A percentile compares a stretch with the other conserved stretches of the same genome.
Conservation (phyloP, 495 filamentous ascomycete species). For the Penicillium herquei region DNA sequence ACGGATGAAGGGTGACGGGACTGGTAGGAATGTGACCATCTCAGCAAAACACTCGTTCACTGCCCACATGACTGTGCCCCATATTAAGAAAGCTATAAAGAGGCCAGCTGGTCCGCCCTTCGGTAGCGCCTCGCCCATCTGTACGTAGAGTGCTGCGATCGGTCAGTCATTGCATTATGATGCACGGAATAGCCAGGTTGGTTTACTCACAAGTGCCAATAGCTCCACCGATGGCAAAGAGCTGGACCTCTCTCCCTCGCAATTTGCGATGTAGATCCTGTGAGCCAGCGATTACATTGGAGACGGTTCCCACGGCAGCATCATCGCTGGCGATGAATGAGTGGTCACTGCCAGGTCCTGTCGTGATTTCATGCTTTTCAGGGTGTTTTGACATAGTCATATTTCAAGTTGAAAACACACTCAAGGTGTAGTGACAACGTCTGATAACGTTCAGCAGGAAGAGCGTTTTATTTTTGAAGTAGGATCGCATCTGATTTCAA, state of each 20-base stretch:
- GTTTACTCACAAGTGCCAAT: slow-evolving; percentile 32
- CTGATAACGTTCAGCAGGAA: too few relatives aligned
- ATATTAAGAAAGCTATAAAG: slow-evolving; percentile 38
- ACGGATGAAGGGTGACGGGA: slow-evolving; percentile 52
- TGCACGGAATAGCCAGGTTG: neutral
- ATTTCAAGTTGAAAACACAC: too few relatives aligned
- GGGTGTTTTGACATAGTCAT: neutral
- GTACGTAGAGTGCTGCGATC: neutral
- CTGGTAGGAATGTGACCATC: slow-evolving; percentile 51
- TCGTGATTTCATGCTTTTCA: neutral
- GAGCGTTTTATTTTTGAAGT: too few relatives aligned
- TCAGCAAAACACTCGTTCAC: slow-evolving; percentile 42
- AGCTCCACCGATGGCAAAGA: slow-evolving; percentile 33
- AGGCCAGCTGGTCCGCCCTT: slow-evolving; percentile 55
- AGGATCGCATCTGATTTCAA: too few relatives aligned
- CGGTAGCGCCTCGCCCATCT: slow-evolving; percentile 22
- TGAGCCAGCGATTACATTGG: neutral
- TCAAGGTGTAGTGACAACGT: too few relatives aligned
- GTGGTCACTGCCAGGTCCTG: neutral
- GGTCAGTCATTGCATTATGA: neutral
- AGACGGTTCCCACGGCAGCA: neutral
- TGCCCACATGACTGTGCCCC: slow-evolving; percentile 30
- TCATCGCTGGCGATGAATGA: neutral
- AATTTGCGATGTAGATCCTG: neutral
- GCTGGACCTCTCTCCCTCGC: slow-evolving; percentile 16